Evolutionary conservation across 2,329 filamentous ascomycete species (phyloP), one percentile per base, ranked within the genome.

Genomic region (Sarocladiaceae sp.): DNA sequence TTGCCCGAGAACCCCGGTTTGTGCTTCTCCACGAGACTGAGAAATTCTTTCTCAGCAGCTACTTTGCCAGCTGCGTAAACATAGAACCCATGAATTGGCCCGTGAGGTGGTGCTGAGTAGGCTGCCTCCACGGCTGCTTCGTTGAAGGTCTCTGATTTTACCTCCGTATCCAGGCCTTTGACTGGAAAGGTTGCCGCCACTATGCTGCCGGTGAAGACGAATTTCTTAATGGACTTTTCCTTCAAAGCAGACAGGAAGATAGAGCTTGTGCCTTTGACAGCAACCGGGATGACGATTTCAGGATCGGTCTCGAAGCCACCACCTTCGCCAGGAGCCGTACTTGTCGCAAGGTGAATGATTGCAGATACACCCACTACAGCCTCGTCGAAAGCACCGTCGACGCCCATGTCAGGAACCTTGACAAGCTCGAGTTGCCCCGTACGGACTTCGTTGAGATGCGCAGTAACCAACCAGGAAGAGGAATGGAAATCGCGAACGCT

Each of bases 301-400:
- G 70, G 67, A 13, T 73, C 57, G 0, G 62, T 53, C 3, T 57
- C 57, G 37, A 68, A 66, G 16, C 33, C 11, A 13, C 33, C 33
- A 20, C 15, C 33, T 35, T 35, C 15, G 33, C 33, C 33, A 13
- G 31, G 6, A 1, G 55, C 59, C 2, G 69, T 48, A 15, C 67
- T 59, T 12, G 65, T 63, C 0, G 73, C 72, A 7, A 70, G 58
- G 48, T 75, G 72, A n/a, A 66, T 58, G 40, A 75, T 60, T 3
- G 66, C 68, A 2, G 62, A 55, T 15, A 53, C 53, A 54, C 57
- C 63, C 29, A 57, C 53, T 15, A 67, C 58, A 1, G 60, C 65
- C 15, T 52, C 49, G 49, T 63, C 57, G 45, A 66, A 69, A 9
- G 64, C 64, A 2, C 57, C 55, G 1, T 54, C 40, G 1, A 44